phyloP scores from a whole-genome alignment of 805 yeast genomes.

The Zygotorulaspora danielsina region DNA sequence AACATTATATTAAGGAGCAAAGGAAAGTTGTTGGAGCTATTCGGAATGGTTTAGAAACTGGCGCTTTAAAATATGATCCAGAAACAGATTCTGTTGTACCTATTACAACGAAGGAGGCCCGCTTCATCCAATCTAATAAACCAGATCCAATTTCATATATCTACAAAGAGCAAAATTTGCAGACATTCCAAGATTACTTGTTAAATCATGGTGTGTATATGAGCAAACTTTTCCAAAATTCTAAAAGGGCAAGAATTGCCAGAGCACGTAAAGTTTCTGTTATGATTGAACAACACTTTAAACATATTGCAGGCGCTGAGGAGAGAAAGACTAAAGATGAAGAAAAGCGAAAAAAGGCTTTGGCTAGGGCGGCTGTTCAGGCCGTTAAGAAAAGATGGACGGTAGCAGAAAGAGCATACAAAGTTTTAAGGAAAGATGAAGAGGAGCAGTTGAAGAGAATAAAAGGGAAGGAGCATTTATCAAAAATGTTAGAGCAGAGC shows the following conservation, averaged over 20 bases:
- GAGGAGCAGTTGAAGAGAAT: conserved; percentile 73
- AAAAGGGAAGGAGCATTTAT: conserved; percentile 81
- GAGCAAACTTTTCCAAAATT: conserved; percentile 64
- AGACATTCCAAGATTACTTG: conserved; percentile 68
- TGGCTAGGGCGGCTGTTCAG: conserved; percentile 78
- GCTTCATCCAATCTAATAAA: conserved; percentile 36
- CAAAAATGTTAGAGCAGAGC: conserved; percentile 85
- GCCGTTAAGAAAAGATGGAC: conserved; percentile 90
- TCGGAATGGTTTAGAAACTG: conserved; percentile 44
- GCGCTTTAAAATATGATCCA: conserved; percentile 44
- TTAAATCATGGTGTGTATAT: conserved; percentile 70
- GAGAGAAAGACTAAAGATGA: conserved; percentile 74
- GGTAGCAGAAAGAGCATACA: conserved; percentile 77
- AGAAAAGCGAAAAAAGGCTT: conserved; percentile 59
- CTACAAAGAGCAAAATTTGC: conserved; percentile 36
- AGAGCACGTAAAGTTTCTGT: conserved; percentile 67
- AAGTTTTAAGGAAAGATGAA: conserved; percentile 67
- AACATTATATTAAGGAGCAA: conserved; percentile 53
- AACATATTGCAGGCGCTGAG: conserved; percentile 80
- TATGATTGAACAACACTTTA: conserved; percentile 83
- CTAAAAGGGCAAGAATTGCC: conserved; percentile 58
- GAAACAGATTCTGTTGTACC: conserved; percentile 39
- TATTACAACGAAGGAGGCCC: conserved; percentile 42
- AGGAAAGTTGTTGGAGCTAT: conserved; percentile 40
- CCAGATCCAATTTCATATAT: conserved; percentile 46